phyloP scores from a whole-genome alignment of 192 early-diverging fungal genomes.

The Entomortierella chlamydospora region DNA sequence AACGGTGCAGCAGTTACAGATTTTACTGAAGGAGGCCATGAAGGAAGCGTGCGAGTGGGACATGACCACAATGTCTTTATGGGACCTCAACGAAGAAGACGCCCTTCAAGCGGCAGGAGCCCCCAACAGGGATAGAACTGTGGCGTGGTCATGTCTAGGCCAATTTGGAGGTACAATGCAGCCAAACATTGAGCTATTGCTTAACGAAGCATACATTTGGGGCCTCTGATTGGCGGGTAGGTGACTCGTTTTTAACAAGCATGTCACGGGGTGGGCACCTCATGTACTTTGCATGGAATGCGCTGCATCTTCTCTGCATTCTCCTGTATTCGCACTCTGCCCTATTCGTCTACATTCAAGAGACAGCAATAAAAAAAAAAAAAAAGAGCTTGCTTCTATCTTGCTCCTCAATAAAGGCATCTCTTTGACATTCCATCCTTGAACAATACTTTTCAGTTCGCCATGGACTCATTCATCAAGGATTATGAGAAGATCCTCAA shows the following conservation, averaged over 20 bases:
- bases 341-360: no score
- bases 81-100: slow-evolving; percentile 7
- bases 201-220: slow-evolving; percentile 13
- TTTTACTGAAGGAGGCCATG: slow-evolving; percentile 7
- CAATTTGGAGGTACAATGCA: background rate
- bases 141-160: slow-evolving; percentile 2
- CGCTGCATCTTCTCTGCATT: no score
- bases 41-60: slow-evolving; percentile 16
- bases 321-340: no score
- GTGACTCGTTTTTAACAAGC: no score
- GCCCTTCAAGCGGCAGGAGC: slow-evolving; percentile 1
- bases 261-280: no score
- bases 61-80: background rate
- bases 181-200: background rate
- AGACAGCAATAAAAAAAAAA: background rate
- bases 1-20: slow-evolving; percentile 11
- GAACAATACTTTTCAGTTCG: background rate
- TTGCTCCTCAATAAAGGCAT: no score
- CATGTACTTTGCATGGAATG: no score
- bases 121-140: slow-evolving; percentile 12
- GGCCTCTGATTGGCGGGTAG: slow-evolving; percentile 11
- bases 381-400: no score
- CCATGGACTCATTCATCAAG: slow-evolving; percentile 74
- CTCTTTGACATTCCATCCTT: background rate
- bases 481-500: slow-evolving; percentile 76